phyloP scores from a whole-genome alignment of 1,139 yeast species.

The Saccharomyces hybrid region DNA sequence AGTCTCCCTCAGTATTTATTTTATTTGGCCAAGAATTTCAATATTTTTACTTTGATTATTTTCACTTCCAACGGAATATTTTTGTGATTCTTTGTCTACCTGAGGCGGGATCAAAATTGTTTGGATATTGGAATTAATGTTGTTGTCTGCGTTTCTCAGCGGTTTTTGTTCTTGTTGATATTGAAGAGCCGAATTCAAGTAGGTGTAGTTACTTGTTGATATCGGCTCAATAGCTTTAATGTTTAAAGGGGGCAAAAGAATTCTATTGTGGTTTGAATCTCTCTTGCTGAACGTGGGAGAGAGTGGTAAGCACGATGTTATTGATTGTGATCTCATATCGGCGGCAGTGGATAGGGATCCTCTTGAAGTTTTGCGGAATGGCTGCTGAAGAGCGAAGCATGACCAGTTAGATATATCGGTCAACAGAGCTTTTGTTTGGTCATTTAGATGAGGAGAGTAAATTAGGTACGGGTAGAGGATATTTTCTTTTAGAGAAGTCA shows the following conservation, averaged over 20 bases:
- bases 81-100: neutral
- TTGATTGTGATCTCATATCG: neutral
- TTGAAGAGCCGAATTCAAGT: neutral
- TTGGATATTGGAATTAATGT: neutral
- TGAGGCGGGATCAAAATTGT: neutral
- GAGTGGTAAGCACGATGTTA: neutral
- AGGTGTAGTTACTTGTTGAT: neutral
- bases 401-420: neutral
- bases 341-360: neutral
- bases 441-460: neutral
- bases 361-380: neutral
- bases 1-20: neutral
- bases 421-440: neutral
- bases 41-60: neutral
- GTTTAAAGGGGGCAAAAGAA: neutral
- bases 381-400: neutral
- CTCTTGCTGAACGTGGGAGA: neutral
- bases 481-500: neutral
- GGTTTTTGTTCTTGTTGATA: neutral
- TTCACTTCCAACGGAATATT: neutral
- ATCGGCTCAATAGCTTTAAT: neutral
- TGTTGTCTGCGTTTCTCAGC: neutral
- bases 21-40: neutral
- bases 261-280: neutral
- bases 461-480: neutral